Evolutionary conservation across 768 basidiomycete species (phyloP), one percentile per base, ranked within the genome.

Genomic region (Pisolithus albus): DNA sequence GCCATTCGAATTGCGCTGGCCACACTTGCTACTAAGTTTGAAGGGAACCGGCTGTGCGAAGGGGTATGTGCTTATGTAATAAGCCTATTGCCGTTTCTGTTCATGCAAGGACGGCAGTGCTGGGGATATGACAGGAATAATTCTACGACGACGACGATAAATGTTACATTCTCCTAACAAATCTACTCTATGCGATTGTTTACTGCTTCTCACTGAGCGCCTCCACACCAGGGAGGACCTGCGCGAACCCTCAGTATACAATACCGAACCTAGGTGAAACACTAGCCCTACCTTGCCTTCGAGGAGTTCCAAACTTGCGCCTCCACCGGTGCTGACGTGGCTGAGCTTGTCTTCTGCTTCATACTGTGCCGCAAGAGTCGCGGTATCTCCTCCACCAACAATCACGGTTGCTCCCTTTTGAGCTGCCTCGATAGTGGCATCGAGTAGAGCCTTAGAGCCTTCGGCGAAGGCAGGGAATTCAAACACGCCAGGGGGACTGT

Each of bases 311-410:
- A 99, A 81, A 65, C 86, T 88, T 28, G 92, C 92, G 47, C 91
- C 91, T 43, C 89, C 95, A 56, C 95, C 95, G 36, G 95, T 99
- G 67, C 88, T 92, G 61, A 99, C 92, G 71, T 99, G 95, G 70
- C 88, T 93, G 56, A 99, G 76, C 67, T 91, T 83, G 59, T 86
- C 83, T 69, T 99, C 95, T 16, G 83, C 83, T 10, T 74, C 75
- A 64, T 86, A 80, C 58, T 94, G 83, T n/a, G 89, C 93, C 50
- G 85, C 93, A 34, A 97, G 79, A 5, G 95, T 97, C n/a, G 95
- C 95, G 39, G 92, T 95, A 67, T 94, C 92, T 56, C 92, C 92
- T 59, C 92, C 93, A 50, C 95, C 95, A 51, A 98, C 86, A 61
- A 99, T 97, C 56, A 99, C 95, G 7, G 85, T 88, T 9, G 92